phyloP scores from a whole-genome alignment of 345 rosid species.

The Ceriops decandra region DNA sequence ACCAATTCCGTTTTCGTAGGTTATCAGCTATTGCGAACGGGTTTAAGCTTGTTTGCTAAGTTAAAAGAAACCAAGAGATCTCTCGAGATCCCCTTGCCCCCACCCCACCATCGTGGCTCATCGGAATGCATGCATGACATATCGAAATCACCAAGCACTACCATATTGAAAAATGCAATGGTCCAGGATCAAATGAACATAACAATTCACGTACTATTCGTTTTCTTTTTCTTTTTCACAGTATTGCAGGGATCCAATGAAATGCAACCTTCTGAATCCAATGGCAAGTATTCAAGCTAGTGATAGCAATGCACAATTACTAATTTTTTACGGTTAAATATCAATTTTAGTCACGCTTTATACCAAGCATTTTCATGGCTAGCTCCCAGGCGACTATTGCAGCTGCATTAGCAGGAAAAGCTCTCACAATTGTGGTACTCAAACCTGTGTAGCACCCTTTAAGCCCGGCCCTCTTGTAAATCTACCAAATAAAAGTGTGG shows the following conservation, averaged over 20 bases:
- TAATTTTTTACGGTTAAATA: slow-evolving; percentile 6
- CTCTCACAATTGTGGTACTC: slow-evolving; percentile 77
- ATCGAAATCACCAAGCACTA: too few relatives aligned
- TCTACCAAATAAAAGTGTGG: slow-evolving; percentile 33
- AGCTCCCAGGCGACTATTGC: slow-evolving; percentile 98
- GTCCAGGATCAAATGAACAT: too few relatives aligned
- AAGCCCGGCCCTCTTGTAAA: slow-evolving; percentile 67
- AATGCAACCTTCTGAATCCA: background rate
- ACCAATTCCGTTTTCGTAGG: too few relatives aligned
- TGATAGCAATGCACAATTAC: too few relatives aligned
- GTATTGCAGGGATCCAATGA: background rate
- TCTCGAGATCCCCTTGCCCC: too few relatives aligned
- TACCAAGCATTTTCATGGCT: slow-evolving; percentile 69
- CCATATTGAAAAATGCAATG: too few relatives aligned
- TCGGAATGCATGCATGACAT: too few relatives aligned
- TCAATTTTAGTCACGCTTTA: slow-evolving; percentile 39
- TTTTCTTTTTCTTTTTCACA: too few relatives aligned
- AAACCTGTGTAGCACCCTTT: slow-evolving; percentile 89
- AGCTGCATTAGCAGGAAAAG: slow-evolving; percentile 96
- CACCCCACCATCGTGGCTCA: too few relatives aligned
- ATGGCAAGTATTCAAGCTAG: background rate
- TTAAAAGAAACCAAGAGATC: too few relatives aligned
- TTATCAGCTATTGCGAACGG: too few relatives aligned
- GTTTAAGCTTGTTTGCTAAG: too few relatives aligned
- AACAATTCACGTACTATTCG: background rate